Base-by-base conservation (phyloP, 345 rosid genomes). In the Populus deltoides region DNA sequence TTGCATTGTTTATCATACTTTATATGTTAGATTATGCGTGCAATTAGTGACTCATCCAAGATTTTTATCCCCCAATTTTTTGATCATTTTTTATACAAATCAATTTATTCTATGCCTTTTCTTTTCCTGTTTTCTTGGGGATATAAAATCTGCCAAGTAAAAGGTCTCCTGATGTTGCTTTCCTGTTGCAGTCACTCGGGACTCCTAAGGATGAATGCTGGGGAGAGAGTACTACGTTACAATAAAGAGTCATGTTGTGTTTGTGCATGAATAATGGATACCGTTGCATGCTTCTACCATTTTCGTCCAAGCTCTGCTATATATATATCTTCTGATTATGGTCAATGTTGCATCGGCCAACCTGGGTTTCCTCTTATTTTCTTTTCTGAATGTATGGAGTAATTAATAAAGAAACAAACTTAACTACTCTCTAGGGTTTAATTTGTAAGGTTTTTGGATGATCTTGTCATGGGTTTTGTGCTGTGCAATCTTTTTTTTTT, bases 381-480 rank as follows among this genome's bases (percentile, higher is more conserved):
- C 12, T 27, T 49, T 9, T n/a, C 51, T 33, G 27, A 43, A 25
- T 29, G 66, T 17, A 62, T 61, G 81, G 71, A 71, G 41, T 53
- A 73, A 53, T 73, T 27, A 79, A 82, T 72, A 61, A 70, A 78
- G n/a, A 76, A 81, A 8, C 22, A 63, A 70, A 49, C 16, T 43
- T 24, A 49, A 49, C 49, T 69, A 20, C 62, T 49, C 35, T 17
- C 69, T 4, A 33, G 45, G 82, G 82, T 59, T 77, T 27, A 27
- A 27, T 27, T 79, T 81, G 83, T 41, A 62, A 45, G 33, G 8
- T 22, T 72, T 45, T 62, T 79, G 75, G 47, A 75, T 79, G 67
- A 35, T 74, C 68, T 49, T 62, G 53, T 38, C 74, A 79, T 69
- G 83, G 57, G 62, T 61, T 45, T 45, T 75, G 85, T 66, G 81